Conservation (phyloP, 202 grass and related monocot genomes). For the Bolboschoenoplectus hybrid region DNA sequence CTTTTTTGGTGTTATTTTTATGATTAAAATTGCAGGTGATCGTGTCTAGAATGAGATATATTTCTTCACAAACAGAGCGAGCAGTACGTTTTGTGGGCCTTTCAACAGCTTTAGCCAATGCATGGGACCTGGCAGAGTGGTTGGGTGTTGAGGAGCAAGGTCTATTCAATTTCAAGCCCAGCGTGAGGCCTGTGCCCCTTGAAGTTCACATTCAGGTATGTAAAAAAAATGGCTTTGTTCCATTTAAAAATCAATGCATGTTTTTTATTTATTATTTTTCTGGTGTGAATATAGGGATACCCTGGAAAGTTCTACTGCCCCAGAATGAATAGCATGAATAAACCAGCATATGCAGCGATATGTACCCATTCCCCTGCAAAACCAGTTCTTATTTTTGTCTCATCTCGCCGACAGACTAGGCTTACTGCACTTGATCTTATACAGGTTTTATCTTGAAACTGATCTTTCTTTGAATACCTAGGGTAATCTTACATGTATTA, state of each 20-base stretch:
- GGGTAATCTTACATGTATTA: not conserved
- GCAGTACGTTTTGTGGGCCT: conserved; percentile 93
- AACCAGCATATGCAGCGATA: conserved; percentile 97
- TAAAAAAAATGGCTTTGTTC: not conserved
- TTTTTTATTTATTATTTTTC: conserved; percentile 35
- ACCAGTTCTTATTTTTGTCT: conserved; percentile 99
- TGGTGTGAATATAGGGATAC: conserved; percentile 73
- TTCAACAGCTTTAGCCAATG: conserved; percentile 99
- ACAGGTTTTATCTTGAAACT: conserved; percentile 63
- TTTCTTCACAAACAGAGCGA: conserved; percentile 92
- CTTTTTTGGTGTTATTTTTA: not conserved
- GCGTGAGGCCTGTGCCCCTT: conserved; percentile 93
- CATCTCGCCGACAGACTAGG: conserved; percentile 91
- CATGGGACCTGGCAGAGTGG: conserved; percentile 91
- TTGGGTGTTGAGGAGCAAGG: conserved; percentile 82
- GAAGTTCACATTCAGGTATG: conserved; percentile 98
- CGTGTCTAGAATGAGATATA: conserved; percentile 99
- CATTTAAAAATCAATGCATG: conserved; percentile 35
- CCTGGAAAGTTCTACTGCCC: conserved; percentile 98
- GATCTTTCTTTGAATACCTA: not conserved
- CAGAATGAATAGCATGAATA: conserved; percentile 99
- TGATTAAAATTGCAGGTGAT: conserved; percentile 74
- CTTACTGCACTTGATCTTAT: conserved; percentile 99
- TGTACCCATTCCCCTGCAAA: conserved; percentile 94
- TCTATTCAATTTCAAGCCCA: conserved; percentile 98